Base-by-base conservation (phyloP, 345 rosid species). In the Eucalyptus paniculata region DNA sequence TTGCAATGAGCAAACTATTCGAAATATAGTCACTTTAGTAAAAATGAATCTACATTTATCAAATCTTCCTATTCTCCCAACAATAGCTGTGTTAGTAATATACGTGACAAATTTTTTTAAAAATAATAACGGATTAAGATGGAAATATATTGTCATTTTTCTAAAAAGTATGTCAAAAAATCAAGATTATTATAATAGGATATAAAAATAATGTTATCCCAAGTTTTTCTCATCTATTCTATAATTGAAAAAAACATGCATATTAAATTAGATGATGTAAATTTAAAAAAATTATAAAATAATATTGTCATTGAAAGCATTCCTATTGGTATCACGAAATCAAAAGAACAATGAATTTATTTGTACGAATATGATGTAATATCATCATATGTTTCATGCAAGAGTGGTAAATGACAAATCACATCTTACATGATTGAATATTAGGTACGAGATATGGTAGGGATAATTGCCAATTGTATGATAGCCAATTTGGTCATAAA, bases 401-500 rank as follows among this genome's bases (percentile, higher is more conserved):
- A 67, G 21, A 67, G 80, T 16, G 40, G 18, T 67, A 67, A 67
- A 67, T 32, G 80, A 16, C 1, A 32, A 67, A 19, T 67, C 37
- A 32, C 10, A 67, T 67, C 12, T 67, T 8, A 17, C 80, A 32
- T 0, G 11, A 67, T 32, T 9, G 6, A 67, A 32, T 17, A 67
- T 67, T 32, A 67, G 40, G 12, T 1, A 67, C 1, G 2, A 67
- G 80, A 65, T 65, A n/a, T 65, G 19, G 2, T 53, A 53, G 58
- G 26, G 58, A 53, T 21, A 53, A 53, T 21, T 53, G 58, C 26
- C 11, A 53, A 53, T 7, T 53, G 56, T 53, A 53, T 3, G 56
- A 8, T 0, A 53, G 10, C 10, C 24, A 53, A 53, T 53, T 53
- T 0, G 0, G 26, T 53, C 11, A 53, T 24, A 56, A 10, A 56